Base-by-base conservation (phyloP, 179 eudicot genomes). In the Nepenthes alata region DNA sequence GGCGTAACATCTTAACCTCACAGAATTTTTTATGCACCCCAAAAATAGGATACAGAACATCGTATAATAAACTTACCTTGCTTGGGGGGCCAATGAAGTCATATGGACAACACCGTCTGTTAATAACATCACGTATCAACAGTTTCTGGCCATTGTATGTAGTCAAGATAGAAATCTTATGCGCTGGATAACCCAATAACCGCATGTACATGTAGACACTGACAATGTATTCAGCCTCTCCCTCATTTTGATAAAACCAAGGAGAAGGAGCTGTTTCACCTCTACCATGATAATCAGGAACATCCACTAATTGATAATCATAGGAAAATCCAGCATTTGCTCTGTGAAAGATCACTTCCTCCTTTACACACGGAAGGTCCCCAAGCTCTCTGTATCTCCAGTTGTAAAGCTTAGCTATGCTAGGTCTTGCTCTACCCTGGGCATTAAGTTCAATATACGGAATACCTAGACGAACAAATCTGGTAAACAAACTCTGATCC, bases 231-330 rank as follows among this genome's bases (percentile, higher is more conserved):
- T 91, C 98, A 58, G 98, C 98, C 78, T 91, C 98, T 72, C 91
- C 98, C 65, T 86, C 91, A 68, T 91, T 91, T 71, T 91, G 98
- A 79, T 91, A 91, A 63, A 91, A 91, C 91, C 93, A 91, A 11
- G 98, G 98, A 60, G 98, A 91, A 77, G 98, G 98, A 56, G 98
- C 96, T 64, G 75, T 65, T 78, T 91, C 98, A 62, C 98, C 98
- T 81, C 68, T 84, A 54, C 89, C 98, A 78, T 72, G 80, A 70
- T 84, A 91, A 47, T 91, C 98, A 11, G 96, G 96, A 72, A 91
- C 98, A 79, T 91, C 91, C 59, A 91, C 81, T 44, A 91, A 73
- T 77, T 91, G 98, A 79, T 86, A 91, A 51, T 91, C 98, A 75
- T 80, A 91, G 38, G 78, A 84, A 61, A 91, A 86, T 61, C 98